These are phyloP conservation scores for Fusarium ramigenum DNA, from an alignment of 2,329 filamentous ascomycete species.

Conservation along the genomic window DNA sequence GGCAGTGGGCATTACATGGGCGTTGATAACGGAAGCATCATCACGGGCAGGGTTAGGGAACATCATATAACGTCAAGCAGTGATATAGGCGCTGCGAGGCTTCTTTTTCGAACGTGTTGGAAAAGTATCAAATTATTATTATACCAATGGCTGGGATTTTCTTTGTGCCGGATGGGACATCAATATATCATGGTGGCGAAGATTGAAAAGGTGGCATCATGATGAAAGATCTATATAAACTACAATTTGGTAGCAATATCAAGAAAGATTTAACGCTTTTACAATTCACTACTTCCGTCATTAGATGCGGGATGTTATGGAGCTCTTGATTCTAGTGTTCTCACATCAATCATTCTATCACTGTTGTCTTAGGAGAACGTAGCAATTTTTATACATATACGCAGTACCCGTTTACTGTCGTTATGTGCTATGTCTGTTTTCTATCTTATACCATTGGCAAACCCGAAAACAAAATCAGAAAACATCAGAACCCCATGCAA, in stretches of 20 bases:
- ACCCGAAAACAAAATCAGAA: too few species aligned
- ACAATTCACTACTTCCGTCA: not conserved
- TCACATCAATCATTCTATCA: not conserved
- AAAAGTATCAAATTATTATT: slow-evolving; percentile 23
- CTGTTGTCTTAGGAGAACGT: too few species aligned
- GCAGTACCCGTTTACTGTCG: too few species aligned
- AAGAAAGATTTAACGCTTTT: not conserved
- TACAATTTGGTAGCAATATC: not conserved
- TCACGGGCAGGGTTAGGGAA: slow-evolving; percentile 4
- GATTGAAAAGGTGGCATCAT: slow-evolving; percentile 6
- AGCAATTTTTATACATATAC: too few species aligned
- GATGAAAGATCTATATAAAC: not conserved
- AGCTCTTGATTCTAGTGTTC: not conserved
- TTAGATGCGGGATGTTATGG: not conserved
- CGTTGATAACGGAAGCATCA: slow-evolving; percentile 33
- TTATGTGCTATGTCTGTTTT: too few species aligned
- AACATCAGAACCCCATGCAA: too few species aligned
- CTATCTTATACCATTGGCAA: too few species aligned
- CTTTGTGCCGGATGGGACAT: not conserved
- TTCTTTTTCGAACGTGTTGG: slow-evolving; percentile 4
- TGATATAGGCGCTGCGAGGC: slow-evolving; percentile 9
- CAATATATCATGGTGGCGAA: slow-evolving; percentile 6
- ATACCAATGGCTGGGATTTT: slow-evolving; percentile 10
- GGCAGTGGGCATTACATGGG: slow-evolving; percentile 35
- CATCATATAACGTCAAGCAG: slow-evolving; percentile 5